Conservation (phyloP, 1,284 basidiomycete genomes). For the Trametes pubescens region DNA sequence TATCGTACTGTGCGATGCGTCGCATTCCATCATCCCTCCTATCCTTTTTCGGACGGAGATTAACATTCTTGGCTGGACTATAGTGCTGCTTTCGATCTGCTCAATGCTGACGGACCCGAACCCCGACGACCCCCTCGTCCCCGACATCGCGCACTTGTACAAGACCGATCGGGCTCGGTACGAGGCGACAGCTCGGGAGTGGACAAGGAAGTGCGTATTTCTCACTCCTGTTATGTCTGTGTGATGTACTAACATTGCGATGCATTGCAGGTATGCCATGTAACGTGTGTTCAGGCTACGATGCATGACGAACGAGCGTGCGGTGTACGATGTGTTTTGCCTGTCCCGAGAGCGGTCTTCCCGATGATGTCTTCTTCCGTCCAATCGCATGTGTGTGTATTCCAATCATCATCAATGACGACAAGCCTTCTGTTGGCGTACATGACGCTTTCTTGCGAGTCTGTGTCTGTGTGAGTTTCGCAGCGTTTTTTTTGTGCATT, state of each 20-base stretch:
- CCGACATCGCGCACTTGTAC: conserved; percentile 89
- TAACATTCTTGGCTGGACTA: conserved; percentile 1
- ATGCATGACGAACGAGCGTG: conserved; percentile 34
- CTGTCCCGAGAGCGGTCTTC: conserved; percentile 29
- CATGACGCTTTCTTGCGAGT: background rate
- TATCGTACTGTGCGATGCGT: background rate
- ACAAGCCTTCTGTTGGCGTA: conserved; percentile 9
- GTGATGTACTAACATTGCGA: conserved; percentile 39
- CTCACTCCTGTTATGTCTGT: background rate
- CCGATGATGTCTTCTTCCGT: conserved; percentile 21
- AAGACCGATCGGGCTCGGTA: conserved; percentile 95
- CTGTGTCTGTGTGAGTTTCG: no score
- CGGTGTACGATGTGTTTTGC: conserved; percentile 40
- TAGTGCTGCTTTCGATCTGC: conserved; percentile 93
- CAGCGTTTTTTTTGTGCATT: no score
- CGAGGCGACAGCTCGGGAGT: conserved; percentile 95
- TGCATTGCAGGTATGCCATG: conserved; percentile 61
- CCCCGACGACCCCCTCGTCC: conserved; percentile 91
- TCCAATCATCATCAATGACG: conserved; percentile 32
- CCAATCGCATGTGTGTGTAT: conserved; percentile 38
- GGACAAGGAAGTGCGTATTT: conserved; percentile 90
- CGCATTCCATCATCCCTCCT: background rate
- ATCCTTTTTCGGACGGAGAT: background rate
- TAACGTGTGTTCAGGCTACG: conserved; percentile 42
- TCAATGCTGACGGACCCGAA: conserved; percentile 98